Percentiles rank a stretch among this genome's conserved stretches.
Evolutionary conservation across 2,329 filamentous ascomycete species (phyloP).

Genomic region (Ceratocystis ficicola): DNA sequence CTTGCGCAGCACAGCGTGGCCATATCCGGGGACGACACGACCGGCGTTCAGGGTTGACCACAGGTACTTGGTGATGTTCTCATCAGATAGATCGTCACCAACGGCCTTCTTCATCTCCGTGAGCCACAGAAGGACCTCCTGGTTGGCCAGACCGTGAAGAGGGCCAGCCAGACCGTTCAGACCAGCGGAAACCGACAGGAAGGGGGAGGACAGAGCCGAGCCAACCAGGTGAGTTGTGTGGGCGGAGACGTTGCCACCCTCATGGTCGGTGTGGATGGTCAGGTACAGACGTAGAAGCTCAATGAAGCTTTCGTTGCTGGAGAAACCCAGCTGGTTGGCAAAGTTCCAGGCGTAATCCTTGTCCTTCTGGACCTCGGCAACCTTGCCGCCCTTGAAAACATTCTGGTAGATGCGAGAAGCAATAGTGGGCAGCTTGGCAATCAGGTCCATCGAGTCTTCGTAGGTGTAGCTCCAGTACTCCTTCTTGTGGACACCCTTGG

Average conservation of each 20-base stretch:
- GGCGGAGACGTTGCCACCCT: slow-evolving; percentile 96
- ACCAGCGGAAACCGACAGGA: slow-evolving; percentile 91
- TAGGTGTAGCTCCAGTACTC: slow-evolving; percentile 99
- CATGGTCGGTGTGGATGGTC: slow-evolving; percentile 99
- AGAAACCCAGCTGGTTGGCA: slow-evolving; percentile 97
- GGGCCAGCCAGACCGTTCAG: slow-evolving; percentile 96
- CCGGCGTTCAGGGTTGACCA: slow-evolving; percentile 94
- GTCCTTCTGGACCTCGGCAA: slow-evolving; percentile 89
- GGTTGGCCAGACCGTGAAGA: slow-evolving; percentile 97
- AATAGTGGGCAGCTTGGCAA: slow-evolving; percentile 97
- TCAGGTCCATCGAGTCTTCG: slow-evolving; percentile 99
- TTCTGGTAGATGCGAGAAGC: slow-evolving; percentile 99
- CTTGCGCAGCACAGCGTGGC: slow-evolving; percentile 98
- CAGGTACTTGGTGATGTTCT: slow-evolving; percentile 96
- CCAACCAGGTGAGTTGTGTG: slow-evolving; percentile 98
- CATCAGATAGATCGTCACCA: slow-evolving; percentile 88
- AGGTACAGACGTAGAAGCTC: slow-evolving; percentile 98
- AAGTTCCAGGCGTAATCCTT: slow-evolving; percentile 99
- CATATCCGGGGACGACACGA: slow-evolving; percentile 95
- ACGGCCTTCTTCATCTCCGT: slow-evolving; percentile 95
- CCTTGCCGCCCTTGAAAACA: slow-evolving; percentile 99
- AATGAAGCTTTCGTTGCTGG: slow-evolving; percentile 88
- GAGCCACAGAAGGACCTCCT: slow-evolving; percentile 99
- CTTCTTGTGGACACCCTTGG: slow-evolving; percentile 98
- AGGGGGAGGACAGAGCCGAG: slow-evolving; percentile 89